Evolutionary conservation across 148 eudicot species (phyloP).

Genomic region (Rhododendron molle): DNA sequence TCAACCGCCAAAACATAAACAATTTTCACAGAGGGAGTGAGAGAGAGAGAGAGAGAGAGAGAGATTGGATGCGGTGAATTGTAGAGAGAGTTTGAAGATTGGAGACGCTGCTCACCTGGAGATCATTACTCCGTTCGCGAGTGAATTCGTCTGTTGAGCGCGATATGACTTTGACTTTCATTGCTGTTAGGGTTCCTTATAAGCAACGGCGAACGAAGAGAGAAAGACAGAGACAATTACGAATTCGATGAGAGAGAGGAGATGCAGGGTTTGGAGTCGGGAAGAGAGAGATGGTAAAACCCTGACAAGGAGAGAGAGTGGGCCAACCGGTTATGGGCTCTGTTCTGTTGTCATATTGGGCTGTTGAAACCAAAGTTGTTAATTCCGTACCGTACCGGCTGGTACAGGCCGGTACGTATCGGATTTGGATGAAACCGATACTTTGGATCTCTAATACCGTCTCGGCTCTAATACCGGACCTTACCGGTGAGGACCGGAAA

Average conservation of each 20-base stretch:
- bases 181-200: conserved; percentile 6
- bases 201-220: neutral
- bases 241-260: neutral
- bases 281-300: conserved; percentile 3
- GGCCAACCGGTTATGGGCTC: neutral
- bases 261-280: neutral
- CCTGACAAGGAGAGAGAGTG: neutral
- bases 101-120: conserved; percentile 44
- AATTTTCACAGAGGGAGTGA: neutral
- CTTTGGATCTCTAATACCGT: too few relatives aligned
- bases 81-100: neutral
- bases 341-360: neutral
- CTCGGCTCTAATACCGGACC: too few relatives aligned
- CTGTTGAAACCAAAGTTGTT: neutral
- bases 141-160: conserved; percentile 85
- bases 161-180: conserved; percentile 80
- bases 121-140: conserved; percentile 81
- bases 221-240: neutral
- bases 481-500: too few relatives aligned
- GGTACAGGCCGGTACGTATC: too few relatives aligned
- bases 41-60: neutral
- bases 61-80: neutral
- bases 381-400: too few relatives aligned
- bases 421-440: too few relatives aligned
- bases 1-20: neutral